These are phyloP conservation scores for Candida andamanensis DNA, from an alignment of 805 yeast species.

Conservation along the genomic window DNA sequence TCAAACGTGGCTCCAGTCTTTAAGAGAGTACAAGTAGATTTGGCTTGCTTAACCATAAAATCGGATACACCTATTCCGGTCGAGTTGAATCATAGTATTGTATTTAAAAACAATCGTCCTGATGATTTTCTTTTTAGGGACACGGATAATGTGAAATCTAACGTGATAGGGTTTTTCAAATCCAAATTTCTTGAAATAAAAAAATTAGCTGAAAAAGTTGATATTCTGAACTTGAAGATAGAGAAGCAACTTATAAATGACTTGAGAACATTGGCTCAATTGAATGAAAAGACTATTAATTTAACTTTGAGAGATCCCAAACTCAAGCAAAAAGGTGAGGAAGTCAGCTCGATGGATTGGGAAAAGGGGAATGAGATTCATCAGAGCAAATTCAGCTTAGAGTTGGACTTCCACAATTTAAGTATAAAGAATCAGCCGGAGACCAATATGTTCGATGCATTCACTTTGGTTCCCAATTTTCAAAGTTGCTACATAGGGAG, in stretches of 20 bases:
- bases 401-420: slow-evolving; percentile 1
- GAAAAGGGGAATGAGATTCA: neutral
- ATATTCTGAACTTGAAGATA: slow-evolving; percentile 19
- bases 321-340: neutral
- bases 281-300: slow-evolving; percentile 16
- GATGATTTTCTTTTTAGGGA: slow-evolving; percentile 9
- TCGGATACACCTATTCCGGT: slow-evolving; percentile 33
- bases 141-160: slow-evolving; percentile 19
- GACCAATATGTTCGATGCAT: slow-evolving; percentile 15
- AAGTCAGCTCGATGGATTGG: neutral
- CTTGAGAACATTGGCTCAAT: slow-evolving; percentile 20
- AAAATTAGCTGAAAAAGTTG: slow-evolving; percentile 15
- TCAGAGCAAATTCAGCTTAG: slow-evolving; percentile 2
- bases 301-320: neutral
- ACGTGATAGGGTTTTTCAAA: slow-evolving; percentile 19
- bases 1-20: slow-evolving; percentile 15
- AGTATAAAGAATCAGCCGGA: neutral
- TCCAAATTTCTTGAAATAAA: slow-evolving; percentile 15
- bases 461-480: slow-evolving; percentile 33
- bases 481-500: slow-evolving; percentile 30
- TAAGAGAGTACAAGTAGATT: slow-evolving; percentile 18
- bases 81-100: slow-evolving; percentile 32
- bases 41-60: slow-evolving; percentile 25
- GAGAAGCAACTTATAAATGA: slow-evolving; percentile 28
- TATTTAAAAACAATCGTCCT: slow-evolving; percentile 18